These are phyloP conservation scores for Craspedostauros australis DNA, from an alignment of 108 stramenopile genomes.

Conservation along the genomic window DNA sequence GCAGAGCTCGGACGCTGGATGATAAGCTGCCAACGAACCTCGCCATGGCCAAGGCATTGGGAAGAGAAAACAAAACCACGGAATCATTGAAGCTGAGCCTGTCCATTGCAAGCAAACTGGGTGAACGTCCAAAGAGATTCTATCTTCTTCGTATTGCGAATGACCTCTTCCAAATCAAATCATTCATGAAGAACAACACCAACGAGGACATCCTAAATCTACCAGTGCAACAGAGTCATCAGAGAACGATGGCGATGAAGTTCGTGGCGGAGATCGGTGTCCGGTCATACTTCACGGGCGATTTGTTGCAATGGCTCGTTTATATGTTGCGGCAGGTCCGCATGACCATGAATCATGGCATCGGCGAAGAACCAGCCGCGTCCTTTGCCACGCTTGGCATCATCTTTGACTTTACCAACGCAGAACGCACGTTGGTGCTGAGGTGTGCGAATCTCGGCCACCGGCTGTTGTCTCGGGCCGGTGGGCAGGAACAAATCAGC, in stretches of 20 bases:
- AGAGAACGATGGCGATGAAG: slow-evolving; percentile 10
- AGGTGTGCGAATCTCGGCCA: too few species aligned
- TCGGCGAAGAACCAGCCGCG: slow-evolving; percentile 10
- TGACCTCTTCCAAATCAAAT: slow-evolving; percentile 3
- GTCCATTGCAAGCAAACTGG: slow-evolving; percentile 1
- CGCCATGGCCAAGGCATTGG: slow-evolving; percentile 10
- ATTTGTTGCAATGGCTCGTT: slow-evolving; percentile 9
- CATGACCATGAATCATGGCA: slow-evolving; percentile 16
- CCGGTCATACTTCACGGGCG: slow-evolving; percentile 8
- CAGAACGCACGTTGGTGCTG: too few species aligned
- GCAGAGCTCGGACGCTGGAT: slow-evolving; percentile 5
- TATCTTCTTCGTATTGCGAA: slow-evolving; percentile 10
- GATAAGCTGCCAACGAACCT: slow-evolving; percentile 24
- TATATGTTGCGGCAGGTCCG: slow-evolving; percentile 11
- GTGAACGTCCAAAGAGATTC: slow-evolving; percentile 7
- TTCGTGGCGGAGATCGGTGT: slow-evolving; percentile 12
- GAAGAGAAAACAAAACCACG: slow-evolving; percentile 10
- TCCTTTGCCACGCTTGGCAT: slow-evolving; percentile 18
- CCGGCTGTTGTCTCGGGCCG: too few species aligned
- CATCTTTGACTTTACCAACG: too few species aligned
- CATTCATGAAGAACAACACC: slow-evolving; percentile 2
- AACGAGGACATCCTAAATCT: slow-evolving; percentile 19
- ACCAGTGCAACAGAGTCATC: slow-evolving; percentile 1
- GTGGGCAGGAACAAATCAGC: too few species aligned
- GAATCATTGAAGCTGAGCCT: slow-evolving; percentile 11